phyloP scores from a whole-genome alignment of 139 green algal genomes.

The Auxenochlorella pyrenoidosa region DNA sequence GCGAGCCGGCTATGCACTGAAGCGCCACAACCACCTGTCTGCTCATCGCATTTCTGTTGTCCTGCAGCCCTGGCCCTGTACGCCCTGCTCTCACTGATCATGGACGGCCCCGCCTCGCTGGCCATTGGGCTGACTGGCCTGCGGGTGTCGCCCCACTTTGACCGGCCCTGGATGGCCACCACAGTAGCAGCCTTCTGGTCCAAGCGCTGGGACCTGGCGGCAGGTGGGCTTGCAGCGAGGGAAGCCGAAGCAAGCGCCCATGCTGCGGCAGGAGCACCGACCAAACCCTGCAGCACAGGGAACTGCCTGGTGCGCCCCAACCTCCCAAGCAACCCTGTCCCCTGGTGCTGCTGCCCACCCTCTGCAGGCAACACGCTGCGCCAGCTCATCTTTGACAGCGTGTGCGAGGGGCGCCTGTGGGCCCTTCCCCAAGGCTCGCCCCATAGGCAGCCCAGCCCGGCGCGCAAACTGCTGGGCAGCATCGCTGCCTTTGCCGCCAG shows the following conservation, averaged over 20 bases:
- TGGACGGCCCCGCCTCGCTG: slow-evolving; percentile 31
- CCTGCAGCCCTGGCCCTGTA: slow-evolving; percentile 12
- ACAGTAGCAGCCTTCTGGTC: slow-evolving; percentile 16
- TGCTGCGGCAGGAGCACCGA: background rate
- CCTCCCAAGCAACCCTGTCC: background rate
- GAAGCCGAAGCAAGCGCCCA: background rate
- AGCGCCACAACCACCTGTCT: too few relatives aligned
- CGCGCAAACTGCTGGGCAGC: background rate
- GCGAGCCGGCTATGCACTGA: too few relatives aligned
- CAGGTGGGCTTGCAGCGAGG: background rate
- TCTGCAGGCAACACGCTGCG: slow-evolving; percentile 38
- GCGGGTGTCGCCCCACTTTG: slow-evolving; percentile 36
- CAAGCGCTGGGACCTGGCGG: slow-evolving; percentile 36
- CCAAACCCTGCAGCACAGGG: too few relatives aligned
- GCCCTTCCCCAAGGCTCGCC: background rate
- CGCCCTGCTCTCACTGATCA: slow-evolving; percentile 25
- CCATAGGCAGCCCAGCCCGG: background rate
- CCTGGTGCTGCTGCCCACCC: background rate
- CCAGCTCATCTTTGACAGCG: slow-evolving; percentile 18
- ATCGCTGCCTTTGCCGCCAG: background rate
- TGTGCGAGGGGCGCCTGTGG: slow-evolving; percentile 25
- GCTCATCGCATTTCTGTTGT: background rate
- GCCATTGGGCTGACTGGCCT: slow-evolving; percentile 10
- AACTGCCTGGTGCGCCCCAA: too few relatives aligned
- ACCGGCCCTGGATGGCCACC: slow-evolving; percentile 29